Percentiles rank a stretch among this genome's conserved stretches.
Conservation (phyloP, 1,139 yeast species). For the Suhomyces terraborum region DNA sequence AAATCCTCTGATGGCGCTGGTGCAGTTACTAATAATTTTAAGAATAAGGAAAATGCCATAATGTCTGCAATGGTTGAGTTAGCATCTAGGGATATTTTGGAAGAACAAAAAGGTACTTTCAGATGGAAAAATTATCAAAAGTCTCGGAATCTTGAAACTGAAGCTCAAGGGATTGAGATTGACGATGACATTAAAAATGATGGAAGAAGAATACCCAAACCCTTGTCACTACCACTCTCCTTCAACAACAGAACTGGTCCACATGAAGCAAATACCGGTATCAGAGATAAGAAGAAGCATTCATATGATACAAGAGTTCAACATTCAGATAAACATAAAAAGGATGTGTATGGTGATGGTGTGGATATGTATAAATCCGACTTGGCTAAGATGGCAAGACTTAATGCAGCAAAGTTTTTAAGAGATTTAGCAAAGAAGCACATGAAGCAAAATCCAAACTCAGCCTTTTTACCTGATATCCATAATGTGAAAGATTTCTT, state of each 20-base stretch:
- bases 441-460: slow-evolving; percentile 40
- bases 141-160: slow-evolving; percentile 19
- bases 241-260: slow-evolving; percentile 86
- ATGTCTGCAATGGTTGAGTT: slow-evolving; percentile 74
- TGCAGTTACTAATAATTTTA: slow-evolving; percentile 47
- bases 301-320: slow-evolving; percentile 82
- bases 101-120: slow-evolving; percentile 42
- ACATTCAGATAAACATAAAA: slow-evolving; percentile 59
- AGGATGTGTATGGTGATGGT: slow-evolving; percentile 80
- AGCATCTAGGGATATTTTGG: slow-evolving; percentile 67
- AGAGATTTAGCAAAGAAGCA: slow-evolving; percentile 55
- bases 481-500: slow-evolving; percentile 59
- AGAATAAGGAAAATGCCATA: slow-evolving; percentile 31
- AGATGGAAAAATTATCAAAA: slow-evolving; percentile 50
- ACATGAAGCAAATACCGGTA: slow-evolving; percentile 74
- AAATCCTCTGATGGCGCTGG: slow-evolving; percentile 42
- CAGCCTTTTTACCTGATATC: slow-evolving; percentile 55
- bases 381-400: slow-evolving; percentile 49
- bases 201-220: slow-evolving; percentile 32
- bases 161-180: slow-evolving; percentile 29
- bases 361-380: slow-evolving; percentile 57
- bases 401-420: slow-evolving; percentile 55
- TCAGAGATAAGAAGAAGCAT: slow-evolving; percentile 77
- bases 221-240: slow-evolving; percentile 55
- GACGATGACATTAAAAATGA: slow-evolving; percentile 30